These are phyloP conservation scores for Boletellus emodensis DNA, from an alignment of 768 basidiomycete species.

Conservation along the genomic window DNA sequence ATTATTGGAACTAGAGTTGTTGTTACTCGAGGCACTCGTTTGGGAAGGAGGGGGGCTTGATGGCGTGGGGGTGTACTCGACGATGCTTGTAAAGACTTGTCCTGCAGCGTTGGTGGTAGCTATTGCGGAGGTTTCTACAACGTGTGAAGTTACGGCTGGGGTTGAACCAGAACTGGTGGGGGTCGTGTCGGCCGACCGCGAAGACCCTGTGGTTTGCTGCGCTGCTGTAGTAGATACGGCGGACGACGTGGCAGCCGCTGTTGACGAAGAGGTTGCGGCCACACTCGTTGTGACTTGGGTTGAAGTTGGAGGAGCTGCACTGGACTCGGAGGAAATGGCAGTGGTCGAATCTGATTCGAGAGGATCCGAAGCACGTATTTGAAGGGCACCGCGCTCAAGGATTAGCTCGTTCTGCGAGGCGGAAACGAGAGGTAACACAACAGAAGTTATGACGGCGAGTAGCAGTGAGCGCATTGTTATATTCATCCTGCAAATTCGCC, in stretches of 20 bases:
- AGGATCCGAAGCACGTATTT: conserved; percentile 12
- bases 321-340: not conserved
- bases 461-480: conserved; percentile 22
- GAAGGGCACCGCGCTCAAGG: conserved; percentile 7
- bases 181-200: not conserved
- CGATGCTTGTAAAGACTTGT: conserved; percentile 21
- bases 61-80: conserved; percentile 11
- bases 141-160: not conserved
- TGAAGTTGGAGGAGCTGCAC: not conserved
- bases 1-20: conserved; percentile 2
- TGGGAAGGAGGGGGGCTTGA: conserved; percentile 28
- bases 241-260: conserved; percentile 13
- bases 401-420: conserved; percentile 21
- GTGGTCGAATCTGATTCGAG: not conserved
- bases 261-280: not conserved
- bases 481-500: conserved; percentile 22
- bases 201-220: not conserved
- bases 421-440: conserved; percentile 23
- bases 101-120: conserved; percentile 28
- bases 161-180: conserved; percentile 1
- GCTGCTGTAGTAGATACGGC: not conserved
- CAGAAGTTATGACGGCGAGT: conserved; percentile 26
- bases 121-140: conserved; percentile 1
- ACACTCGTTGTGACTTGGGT: not conserved
- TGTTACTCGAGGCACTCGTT: conserved; percentile 14